Conservation (phyloP, 306 rosid species). For the Erythrophleum fordii region DNA sequence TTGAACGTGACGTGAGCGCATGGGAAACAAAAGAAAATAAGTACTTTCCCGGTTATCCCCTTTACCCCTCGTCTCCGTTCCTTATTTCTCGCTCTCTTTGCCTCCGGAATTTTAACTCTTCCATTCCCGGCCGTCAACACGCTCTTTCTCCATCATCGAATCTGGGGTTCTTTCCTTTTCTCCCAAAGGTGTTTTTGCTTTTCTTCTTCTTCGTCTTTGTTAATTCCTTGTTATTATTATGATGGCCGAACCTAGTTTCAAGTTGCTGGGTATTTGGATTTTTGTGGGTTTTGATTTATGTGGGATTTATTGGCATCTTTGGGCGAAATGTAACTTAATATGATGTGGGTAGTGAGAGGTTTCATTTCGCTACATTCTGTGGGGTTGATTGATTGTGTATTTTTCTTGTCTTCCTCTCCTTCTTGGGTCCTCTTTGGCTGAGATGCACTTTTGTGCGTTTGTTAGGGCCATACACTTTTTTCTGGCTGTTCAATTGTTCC, state of each 20-base stretch:
- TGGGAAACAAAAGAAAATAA: not conserved
- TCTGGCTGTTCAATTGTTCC: conserved; percentile 9
- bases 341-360: not conserved
- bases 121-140: conserved; percentile 40
- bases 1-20: not conserved
- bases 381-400: conserved; percentile 15
- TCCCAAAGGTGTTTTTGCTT: conserved; percentile 40
- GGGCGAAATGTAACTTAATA: not conserved
- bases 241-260: not conserved
- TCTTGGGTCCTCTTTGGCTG: not conserved
- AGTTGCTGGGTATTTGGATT: not conserved
- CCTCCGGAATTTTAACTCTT: not conserved
- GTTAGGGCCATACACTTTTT: not conserved
- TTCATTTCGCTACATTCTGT: not conserved
- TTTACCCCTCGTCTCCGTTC: conserved; percentile 40
- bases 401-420: not conserved
- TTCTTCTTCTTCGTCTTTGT: not conserved
- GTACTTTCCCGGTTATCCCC: conserved; percentile 43
- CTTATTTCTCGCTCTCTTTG: not conserved
- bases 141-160: conserved; percentile 45
- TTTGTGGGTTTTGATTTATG: not conserved
- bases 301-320: not conserved
- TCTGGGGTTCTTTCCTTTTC: conserved; percentile 55
- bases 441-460: not conserved
- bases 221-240: not conserved